Base-by-base conservation (phyloP, 306 rosid species). In the Cicer chorassanicum region DNA sequence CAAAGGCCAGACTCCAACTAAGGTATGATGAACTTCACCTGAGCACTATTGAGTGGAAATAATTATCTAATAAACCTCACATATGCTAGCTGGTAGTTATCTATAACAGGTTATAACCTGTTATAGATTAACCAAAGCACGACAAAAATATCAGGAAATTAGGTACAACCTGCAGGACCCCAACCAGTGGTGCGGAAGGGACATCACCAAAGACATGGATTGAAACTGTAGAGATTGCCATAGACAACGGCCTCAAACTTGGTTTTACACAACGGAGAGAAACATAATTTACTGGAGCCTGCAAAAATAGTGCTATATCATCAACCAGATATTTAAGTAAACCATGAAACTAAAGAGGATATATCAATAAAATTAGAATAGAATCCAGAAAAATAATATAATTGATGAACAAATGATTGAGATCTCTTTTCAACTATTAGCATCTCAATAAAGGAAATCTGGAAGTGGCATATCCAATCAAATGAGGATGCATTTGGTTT, bases 121-220 rank as follows among this genome's bases (percentile, higher is more conserved):
- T 56, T 14, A 48, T 48, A 36, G 24, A 21, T 56, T 11, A 63
- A 56, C 56, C 56, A 42, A 57, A 74, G 19, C 19, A 46, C 9
- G 65, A 16, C 36, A 55, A 81, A 38, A 41, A 40, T 14, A 65
- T 70, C 68, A 54, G 74, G 68, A 64, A 77, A 78, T 73, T 78
- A 16, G 65, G 75, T 74, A 49, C 82, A 65, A 93, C 98, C 97
- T 93, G 96, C 67, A 93, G 82, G 71, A 88, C 53, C 71, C 98
- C 98, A 67, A 92, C 96, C n/a, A 94, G 97, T 41, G 98, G 98
- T 39, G 98, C 75, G 59, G 98, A 94, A 66, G 98, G 96, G 74
- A 94, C 97, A 71, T 91, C 98, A 36, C 98, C 98, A 78, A 91
- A 87, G 50, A 94, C 53, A 75, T 94, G 97, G 83, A 94, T 91